Base-by-base conservation (phyloP, 805 yeast species). In the Cyberlindnera mrakii region DNA sequence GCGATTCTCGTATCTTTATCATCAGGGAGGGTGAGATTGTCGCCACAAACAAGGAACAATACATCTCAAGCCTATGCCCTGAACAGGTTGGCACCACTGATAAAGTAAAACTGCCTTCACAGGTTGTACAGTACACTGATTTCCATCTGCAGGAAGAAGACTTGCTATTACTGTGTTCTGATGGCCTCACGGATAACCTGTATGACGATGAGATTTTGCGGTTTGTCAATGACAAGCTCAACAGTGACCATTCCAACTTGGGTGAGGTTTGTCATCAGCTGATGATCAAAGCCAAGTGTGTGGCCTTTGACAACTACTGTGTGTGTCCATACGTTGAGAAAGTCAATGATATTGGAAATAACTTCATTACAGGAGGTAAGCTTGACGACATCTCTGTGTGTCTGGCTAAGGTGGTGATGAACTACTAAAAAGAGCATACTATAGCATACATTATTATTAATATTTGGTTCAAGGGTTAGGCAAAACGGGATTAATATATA, bases 61-160 rank as follows among this genome's bases (percentile, higher is more conserved):
- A 74, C 66, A 62, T 66, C 6, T 56, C 70, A 3, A 64, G 59
- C 7, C 52, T 74, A 43, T 75, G 80, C 54, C 81, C 81, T 6
- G 64, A 68, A 47, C 81, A 75, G 49, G 72, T 75, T 7, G 81
- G 81, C 1, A 75, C 81, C 0, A 77, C 73, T 33, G 64, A 72
- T 6, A 52, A 65, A 23, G 57, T 54, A 14, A 55, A 60, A 39
- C 41, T 68, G 25, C 81, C 81, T 2, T 71, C 77, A 5, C 65
- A 67, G 33, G 60, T 74, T 46, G 78, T 75, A 3, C 66, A 74
- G 66, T 71, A 68, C 23, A 67, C 64, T 33, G 66, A 71, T 10
- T 54, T 70, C 31, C 61, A 66, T 37, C 46, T 75, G 11, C 45
- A 64, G 39, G 66, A 62, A 33, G 59, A 66, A 36, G 81, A 75